Conservation (phyloP, 1,139 yeast genomes). For the Eremothecium cymbalariae region DNA sequence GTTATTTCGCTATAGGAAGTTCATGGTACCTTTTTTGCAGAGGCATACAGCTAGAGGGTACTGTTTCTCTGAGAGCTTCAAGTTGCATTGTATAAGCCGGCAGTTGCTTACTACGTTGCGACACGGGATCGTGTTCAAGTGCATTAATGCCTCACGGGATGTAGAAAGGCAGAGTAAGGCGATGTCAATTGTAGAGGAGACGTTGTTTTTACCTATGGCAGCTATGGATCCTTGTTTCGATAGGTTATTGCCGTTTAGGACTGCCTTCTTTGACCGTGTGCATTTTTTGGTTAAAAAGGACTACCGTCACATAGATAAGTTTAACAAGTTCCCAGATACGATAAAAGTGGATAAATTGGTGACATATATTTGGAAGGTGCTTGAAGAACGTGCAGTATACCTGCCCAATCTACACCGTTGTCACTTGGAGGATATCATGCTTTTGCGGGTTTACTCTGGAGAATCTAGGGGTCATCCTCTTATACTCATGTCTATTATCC, state of each 20-base stretch:
- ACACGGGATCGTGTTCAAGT: conserved; percentile 17
- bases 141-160: conserved; percentile 9
- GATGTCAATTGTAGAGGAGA: conserved; percentile 13
- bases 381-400: not conserved
- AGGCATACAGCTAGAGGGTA: conserved; percentile 7
- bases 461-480: conserved; percentile 23
- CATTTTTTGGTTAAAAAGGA: conserved; percentile 11
- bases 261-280: conserved; percentile 13
- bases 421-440: conserved; percentile 21
- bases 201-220: conserved; percentile 18
- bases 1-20: conserved; percentile 3
- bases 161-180: not conserved
- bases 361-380: conserved; percentile 6
- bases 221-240: conserved; percentile 25
- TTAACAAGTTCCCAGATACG: conserved; percentile 15
- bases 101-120: conserved; percentile 14
- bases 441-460: conserved; percentile 25
- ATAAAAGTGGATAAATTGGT: conserved; percentile 15
- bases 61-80: conserved; percentile 1
- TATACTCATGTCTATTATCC: conserved; percentile 22
- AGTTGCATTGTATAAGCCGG: conserved; percentile 1
- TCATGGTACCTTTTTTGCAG: conserved; percentile 7
- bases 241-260: conserved; percentile 16
- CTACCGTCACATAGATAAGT: conserved; percentile 12
- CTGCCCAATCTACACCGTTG: conserved; percentile 2